Percentiles rank a stretch among this genome's conserved stretches.
These are phyloP conservation scores for Salicornia ramosissima DNA, from an alignment of 148 eudicot genomes.

Conservation along the genomic window DNA sequence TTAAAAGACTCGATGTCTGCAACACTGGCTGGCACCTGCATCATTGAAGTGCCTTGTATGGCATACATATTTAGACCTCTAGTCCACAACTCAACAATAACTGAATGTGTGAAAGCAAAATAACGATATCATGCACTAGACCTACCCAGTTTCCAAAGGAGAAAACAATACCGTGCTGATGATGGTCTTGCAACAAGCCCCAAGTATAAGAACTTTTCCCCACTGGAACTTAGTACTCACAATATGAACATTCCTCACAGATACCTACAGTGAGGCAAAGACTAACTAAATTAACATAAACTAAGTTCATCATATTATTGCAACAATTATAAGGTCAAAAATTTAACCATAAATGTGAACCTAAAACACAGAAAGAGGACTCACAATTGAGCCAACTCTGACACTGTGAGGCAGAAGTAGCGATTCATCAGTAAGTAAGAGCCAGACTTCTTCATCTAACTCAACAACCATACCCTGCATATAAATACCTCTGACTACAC, in stretches of 20 bases:
- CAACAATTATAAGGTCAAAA: background rate
- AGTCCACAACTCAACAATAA: background rate
- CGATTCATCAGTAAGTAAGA: constrained; percentile 57
- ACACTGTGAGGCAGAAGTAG: constrained; percentile 51
- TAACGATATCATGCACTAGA: constrained; percentile 11
- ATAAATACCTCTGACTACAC: constrained; percentile 61
- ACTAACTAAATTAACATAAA: constrained; percentile 4
- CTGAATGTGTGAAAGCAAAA: background rate
- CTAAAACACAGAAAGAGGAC: constrained; percentile 25
- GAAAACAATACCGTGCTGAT: constrained; percentile 58
- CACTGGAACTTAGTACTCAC: constrained; percentile 66
- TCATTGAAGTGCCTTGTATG: constrained; percentile 18
- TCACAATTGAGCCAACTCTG: constrained; percentile 79
- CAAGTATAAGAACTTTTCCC: constrained; percentile 70
- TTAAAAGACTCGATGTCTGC: constrained; percentile 55
- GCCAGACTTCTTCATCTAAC: constrained; percentile 72
- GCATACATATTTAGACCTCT: constrained; percentile 5
- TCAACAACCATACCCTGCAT: constrained; percentile 75
- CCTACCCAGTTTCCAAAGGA: constrained; percentile 72
- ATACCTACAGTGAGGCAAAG: constrained; percentile 36
- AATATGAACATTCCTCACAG: constrained; percentile 66
- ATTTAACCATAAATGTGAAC: background rate
- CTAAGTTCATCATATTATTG: background rate
- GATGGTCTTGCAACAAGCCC: constrained; percentile 75
- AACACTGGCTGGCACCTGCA: constrained; percentile 46